Base-by-base conservation (phyloP, 768 basidiomycete species). In the Termitomyces sp. region DNA sequence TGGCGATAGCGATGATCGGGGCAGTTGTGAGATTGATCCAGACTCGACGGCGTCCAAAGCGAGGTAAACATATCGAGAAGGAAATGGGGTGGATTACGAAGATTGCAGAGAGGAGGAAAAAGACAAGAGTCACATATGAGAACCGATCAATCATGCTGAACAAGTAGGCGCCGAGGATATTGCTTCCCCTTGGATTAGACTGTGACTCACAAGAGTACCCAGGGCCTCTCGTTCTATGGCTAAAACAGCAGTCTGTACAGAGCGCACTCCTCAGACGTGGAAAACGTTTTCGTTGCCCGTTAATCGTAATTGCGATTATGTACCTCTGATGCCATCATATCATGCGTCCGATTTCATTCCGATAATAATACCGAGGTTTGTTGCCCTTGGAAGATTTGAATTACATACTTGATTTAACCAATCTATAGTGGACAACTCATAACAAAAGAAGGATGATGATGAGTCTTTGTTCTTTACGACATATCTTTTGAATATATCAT, bases 81-180 rank as follows among this genome's bases (percentile, higher is more conserved):
- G 67, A 66, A 9, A 79, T 65, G 1, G 77, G 72, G 16, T 60
- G 67, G 16, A 81, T 80, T 0, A 81, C 80, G 61, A 79, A 79
- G 45, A 70, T 59, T 53, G 78, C 78, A 16, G 80, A 81, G 44
- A 80, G 35, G 52, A 81, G 63, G 68, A 81, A 81, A 1, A 79
- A 53, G 46, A 79, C 72, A 60, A 81, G 65, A 1, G 80, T 81
- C 36, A 74, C 75, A 48, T 79, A 71, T n/a, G 79, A 73, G 48
- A 73, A 72, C 35, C 76, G 72, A 22, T 72, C 70, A 32, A 73
- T 74, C 73, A 79, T 75, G 38, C 16, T 56, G 18, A 9, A 30
- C 41, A 22, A 40, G n/a, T 22, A 8, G n/a, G 28, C 8, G 26
- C 13, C 18, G 20, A 46, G 38, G 7, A 1, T 28, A 0, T 20